phyloP scores from a whole-genome alignment of 2,329 filamentous ascomycete species.

The Phialocephala sp. region DNA sequence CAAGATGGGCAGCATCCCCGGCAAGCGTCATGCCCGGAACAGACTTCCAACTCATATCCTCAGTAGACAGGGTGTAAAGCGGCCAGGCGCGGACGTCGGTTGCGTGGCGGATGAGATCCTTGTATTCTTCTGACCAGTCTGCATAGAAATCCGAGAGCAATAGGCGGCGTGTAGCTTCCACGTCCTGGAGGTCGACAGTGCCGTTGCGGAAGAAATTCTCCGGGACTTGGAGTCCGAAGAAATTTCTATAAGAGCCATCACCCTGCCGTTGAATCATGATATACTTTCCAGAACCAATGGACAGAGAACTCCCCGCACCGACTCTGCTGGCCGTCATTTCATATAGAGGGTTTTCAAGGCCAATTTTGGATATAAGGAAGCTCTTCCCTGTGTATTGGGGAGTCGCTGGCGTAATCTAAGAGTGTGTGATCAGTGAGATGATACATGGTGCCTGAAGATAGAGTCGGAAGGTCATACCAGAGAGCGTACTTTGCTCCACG shows the following conservation, averaged over 20 bases:
- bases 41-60: conserved; percentile 33
- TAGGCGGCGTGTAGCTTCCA: conserved; percentile 22
- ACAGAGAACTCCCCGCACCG: conserved; percentile 22
- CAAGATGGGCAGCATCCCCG: conserved; percentile 56
- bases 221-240: conserved; percentile 24
- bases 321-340: conserved; percentile 23
- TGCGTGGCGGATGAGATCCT: conserved; percentile 27
- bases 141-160: conserved; percentile 25
- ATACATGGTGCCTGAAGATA: conserved; percentile 7
- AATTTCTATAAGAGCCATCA: conserved; percentile 26
- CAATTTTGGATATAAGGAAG: conserved; percentile 26
- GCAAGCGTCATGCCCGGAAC: conserved; percentile 51
- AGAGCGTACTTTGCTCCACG: conserved; percentile 48
- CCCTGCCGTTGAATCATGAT: conserved; percentile 25
- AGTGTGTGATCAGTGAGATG: conserved; percentile 20
- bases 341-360: conserved; percentile 23
- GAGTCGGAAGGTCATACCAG: conserved; percentile 11
- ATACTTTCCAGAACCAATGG: conserved; percentile 22
- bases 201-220: conserved; percentile 25
- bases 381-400: conserved; percentile 26
- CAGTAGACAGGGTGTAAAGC: conserved; percentile 43
- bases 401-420: conserved; percentile 23
- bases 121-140: conserved; percentile 32
- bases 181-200: conserved; percentile 25
- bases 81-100: conserved; percentile 30